Evolutionary conservation across 1,284 basidiomycete species (phyloP).

Genomic region (Ganoderma meredithae): DNA sequence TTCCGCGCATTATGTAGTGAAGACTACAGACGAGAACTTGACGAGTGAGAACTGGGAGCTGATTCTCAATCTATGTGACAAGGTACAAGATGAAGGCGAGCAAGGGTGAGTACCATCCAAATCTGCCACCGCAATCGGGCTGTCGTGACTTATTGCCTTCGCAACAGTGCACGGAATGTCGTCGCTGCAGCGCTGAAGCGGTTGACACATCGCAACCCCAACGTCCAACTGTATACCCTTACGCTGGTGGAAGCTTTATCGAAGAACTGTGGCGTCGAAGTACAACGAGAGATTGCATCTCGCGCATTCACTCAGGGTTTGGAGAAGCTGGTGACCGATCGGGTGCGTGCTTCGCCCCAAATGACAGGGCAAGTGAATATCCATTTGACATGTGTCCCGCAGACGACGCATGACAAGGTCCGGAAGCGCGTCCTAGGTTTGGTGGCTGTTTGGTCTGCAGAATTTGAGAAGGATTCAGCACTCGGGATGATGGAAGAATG

Average conservation of each 20-base stretch:
- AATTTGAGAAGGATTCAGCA: constrained; percentile 83
- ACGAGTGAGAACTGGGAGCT: constrained; percentile 97
- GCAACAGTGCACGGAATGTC: constrained; percentile 82
- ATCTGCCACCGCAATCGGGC: neutral
- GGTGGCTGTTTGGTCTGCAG: constrained; percentile 86
- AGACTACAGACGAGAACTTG: constrained; percentile 95
- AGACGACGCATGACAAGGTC: constrained; percentile 93
- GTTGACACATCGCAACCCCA: constrained; percentile 92
- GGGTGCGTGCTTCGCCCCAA: constrained; percentile 54
- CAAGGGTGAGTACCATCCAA: constrained; percentile 67
- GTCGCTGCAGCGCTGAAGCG: constrained; percentile 90
- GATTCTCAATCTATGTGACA: constrained; percentile 95
- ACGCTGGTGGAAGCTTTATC: constrained; percentile 86
- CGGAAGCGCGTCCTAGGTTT: constrained; percentile 77
- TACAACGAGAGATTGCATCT: constrained; percentile 90
- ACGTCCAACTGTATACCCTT: constrained; percentile 96
- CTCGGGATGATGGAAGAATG: constrained; percentile 94
- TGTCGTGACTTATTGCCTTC: neutral
- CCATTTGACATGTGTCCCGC: constrained; percentile 5
- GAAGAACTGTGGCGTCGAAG: constrained; percentile 88
- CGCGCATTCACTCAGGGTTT: constrained; percentile 91
- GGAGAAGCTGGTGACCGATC: constrained; percentile 87
- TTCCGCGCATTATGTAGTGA: constrained; percentile 56
- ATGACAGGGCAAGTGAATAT: neutral
- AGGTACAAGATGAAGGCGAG: constrained; percentile 89